Evolutionary conservation across 441 rosid genomes (phyloP).

Genomic region (Lagerstroemia fauriei): DNA sequence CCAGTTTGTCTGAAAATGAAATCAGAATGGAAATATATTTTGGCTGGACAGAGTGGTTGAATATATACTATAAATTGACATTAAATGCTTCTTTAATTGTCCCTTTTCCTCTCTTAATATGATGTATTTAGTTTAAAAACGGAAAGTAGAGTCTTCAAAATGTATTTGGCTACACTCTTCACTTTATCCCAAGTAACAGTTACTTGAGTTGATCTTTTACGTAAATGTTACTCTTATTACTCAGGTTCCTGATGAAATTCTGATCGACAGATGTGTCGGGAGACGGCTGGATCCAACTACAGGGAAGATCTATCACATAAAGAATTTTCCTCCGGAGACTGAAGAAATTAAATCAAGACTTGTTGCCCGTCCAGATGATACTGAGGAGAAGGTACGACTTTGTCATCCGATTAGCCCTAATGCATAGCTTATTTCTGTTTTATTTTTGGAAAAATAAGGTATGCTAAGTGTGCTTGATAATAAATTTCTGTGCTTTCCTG

Average conservation of each 20-base stretch:
- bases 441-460: not conserved
- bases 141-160: too few relatives aligned
- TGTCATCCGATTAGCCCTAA: not conserved
- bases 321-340: constrained; percentile 65
- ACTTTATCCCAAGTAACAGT: constrained; percentile 15
- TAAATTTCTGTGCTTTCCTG: not conserved
- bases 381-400: constrained; percentile 63
- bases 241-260: constrained; percentile 95
- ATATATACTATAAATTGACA: too few relatives aligned
- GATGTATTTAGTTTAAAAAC: too few relatives aligned
- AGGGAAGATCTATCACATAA: constrained; percentile 79
- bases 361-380: constrained; percentile 77
- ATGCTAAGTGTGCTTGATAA: not conserved
- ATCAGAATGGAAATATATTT: too few relatives aligned
- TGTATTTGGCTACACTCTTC: not conserved
- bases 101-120: too few relatives aligned
- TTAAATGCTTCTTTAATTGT: too few relatives aligned
- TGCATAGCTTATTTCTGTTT: not conserved
- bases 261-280: constrained; percentile 87
- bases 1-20: too few relatives aligned
- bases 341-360: constrained; percentile 78
- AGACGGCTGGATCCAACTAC: constrained; percentile 76
- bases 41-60: too few relatives aligned
- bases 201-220: constrained; percentile 36
- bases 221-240: constrained; percentile 35